phyloP scores from a whole-genome alignment of 2,329 filamentous ascomycete genomes.

The Chaetomium globosum region DNA sequence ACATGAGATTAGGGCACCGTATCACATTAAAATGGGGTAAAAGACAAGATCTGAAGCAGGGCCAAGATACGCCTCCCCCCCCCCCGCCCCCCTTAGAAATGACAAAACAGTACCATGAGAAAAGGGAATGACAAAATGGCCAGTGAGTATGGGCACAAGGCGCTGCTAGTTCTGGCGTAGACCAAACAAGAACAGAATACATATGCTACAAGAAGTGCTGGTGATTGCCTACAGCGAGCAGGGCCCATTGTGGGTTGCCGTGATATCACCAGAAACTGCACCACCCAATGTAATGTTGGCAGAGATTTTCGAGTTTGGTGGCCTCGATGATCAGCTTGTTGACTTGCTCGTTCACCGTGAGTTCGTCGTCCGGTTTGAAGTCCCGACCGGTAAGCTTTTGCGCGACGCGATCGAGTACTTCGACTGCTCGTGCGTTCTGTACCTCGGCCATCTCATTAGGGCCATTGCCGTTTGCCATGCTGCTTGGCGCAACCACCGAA shows the following conservation, averaged over 20 bases:
- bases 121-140: not conserved
- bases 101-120: not conserved
- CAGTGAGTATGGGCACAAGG: not conserved
- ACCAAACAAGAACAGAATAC: not conserved
- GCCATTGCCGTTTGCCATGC: slow-evolving; percentile 46
- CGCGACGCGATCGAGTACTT: slow-evolving; percentile 87
- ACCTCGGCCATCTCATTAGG: slow-evolving; percentile 65
- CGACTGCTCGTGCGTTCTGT: slow-evolving; percentile 89
- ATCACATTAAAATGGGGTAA: not conserved
- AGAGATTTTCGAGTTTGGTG: slow-evolving; percentile 94
- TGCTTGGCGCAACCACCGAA: slow-evolving; percentile 46
- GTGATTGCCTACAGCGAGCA: not conserved
- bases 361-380: slow-evolving; percentile 82
- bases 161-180: not conserved
- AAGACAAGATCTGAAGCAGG: not conserved
- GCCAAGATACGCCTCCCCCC: not conserved
- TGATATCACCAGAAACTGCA: slow-evolving; percentile 85
- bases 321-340: slow-evolving; percentile 94
- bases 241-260: not conserved
- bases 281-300: slow-evolving; percentile 99
- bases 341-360: slow-evolving; percentile 84
- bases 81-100: not conserved
- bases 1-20: not conserved
- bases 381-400: slow-evolving; percentile 95
- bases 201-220: not conserved